Evolutionary conservation across 805 yeast genomes (phyloP), one percentile per base, ranked within the genome.

Genomic region (Sporopachydermia quercuum): DNA sequence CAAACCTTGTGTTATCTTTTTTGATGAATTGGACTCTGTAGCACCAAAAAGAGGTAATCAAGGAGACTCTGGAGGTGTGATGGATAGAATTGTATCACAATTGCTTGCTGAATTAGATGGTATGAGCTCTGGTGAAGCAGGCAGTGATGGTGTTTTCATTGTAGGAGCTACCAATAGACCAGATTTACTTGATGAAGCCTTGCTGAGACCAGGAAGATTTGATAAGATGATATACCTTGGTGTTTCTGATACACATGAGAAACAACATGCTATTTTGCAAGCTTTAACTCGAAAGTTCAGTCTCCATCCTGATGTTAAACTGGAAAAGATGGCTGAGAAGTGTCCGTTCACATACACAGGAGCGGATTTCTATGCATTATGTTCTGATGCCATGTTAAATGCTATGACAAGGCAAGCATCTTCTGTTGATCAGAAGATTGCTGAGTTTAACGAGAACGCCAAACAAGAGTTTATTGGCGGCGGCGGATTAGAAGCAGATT

Each of bases 161-260:
- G 94, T 91, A 36, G 98, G 98, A n/a, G 98, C 98, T 3, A 91
- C 98, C 0, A 91, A 91, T 52, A 70, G 98, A 50, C 98, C 98
- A 0, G 98, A 91, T 62, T 62, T 91, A 45, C 64, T 91, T 35
- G 98, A 91, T 54, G 96, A 89, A 55, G 96, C 97, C 0, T 65
- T 91, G 37, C 61, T 91, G 42, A 71, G 98, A 54, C 55, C 55
- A 3, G 95, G 96, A 2, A 69, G 98, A 54, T 91, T 91, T 54
- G 98, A 91, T 57, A 91, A 87, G 58, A 75, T 91, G 87, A 65
- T 91, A 38, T 91, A 91, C 52, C 63, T 91, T 41, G 98, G 98
- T 4, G 84, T 91, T 16, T 73, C 94, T 1, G 96, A 89, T 50
- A 83, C 95, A 0, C 76, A 84, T 53, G 87, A 78, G 4, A 86